Percentiles rank a stretch among this genome's conserved stretches.
These are phyloP conservation scores for Lipomyces yamanashiensis DNA, from an alignment of 805 yeast species.

Conservation along the genomic window DNA sequence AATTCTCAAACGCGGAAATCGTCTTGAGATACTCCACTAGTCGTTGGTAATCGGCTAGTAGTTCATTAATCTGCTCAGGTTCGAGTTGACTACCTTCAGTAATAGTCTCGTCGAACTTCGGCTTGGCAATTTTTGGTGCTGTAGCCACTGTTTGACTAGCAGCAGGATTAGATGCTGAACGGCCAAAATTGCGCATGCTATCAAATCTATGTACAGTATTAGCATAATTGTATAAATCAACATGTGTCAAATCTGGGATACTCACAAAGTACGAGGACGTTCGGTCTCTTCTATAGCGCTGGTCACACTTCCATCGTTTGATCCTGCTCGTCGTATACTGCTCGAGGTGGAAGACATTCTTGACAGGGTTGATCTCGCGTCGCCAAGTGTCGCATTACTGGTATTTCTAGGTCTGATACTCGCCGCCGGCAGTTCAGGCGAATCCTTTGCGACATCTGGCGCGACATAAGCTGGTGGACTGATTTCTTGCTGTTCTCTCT, in stretches of 20 bases:
- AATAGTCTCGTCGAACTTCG: constrained; percentile 10
- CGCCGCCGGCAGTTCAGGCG: not conserved
- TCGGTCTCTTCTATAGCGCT: constrained; percentile 1
- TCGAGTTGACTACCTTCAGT: constrained; percentile 43
- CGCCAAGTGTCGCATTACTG: not conserved
- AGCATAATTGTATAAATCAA: not conserved
- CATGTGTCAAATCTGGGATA: not conserved
- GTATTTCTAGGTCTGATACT: not conserved
- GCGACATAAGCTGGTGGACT: constrained; percentile 5
- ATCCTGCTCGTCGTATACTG: constrained; percentile 7
- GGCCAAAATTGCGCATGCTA: constrained; percentile 23
- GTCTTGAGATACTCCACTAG: constrained; percentile 43
- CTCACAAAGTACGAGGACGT: constrained; percentile 14
- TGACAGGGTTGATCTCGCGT: not conserved
- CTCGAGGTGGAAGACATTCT: constrained; percentile 8
- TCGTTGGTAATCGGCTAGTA: constrained; percentile 47
- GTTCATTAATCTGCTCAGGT: constrained; percentile 45
- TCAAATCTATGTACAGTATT: constrained; percentile 10
- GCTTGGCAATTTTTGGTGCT: constrained; percentile 14
- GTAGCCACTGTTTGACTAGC: not conserved
- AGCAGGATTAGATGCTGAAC: constrained; percentile 2
- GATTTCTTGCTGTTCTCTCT: constrained; percentile 13
- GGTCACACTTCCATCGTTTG: constrained; percentile 3
- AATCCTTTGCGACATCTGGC: not conserved
- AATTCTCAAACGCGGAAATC: constrained; percentile 40